Base-by-base conservation (phyloP, 441 rosid species). In the Populus hybrid region DNA sequence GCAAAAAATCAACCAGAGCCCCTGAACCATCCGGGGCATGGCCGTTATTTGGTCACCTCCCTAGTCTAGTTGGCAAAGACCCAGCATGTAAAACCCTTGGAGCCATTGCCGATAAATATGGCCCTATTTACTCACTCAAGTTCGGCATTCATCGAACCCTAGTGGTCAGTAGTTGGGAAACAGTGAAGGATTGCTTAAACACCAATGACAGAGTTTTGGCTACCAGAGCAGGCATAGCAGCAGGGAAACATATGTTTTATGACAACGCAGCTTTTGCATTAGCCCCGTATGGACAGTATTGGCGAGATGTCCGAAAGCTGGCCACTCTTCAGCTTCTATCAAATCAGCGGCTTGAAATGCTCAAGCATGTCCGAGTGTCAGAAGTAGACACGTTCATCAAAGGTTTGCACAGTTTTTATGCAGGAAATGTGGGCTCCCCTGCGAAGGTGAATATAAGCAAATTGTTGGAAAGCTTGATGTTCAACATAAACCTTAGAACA, bases 1-100 rank as follows among this genome's bases (percentile, higher is more conserved):
- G 34, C 59, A 74, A 74, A 8, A 64, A 74, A 64, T 12, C 11
- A 11, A 30, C n/a, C 23, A 34, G 18, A 1, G 80, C 79, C 28
- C 96, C 93, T 9, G 89, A 90, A 71, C 90, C 90, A 64, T 7
- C 73, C 1, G 87, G 89, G 5, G 82, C 90, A 53, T 88, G 82
- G 88, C 96, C 94, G 2, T 20, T 92, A 14, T 72, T 92, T 16
- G 96, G 93, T 10, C 96, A 90, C 81, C 85, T 92, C 46, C 91
- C 81, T 78, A 84, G 87, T 72, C 88, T 90, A 1, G 42, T 73
- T 1, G 82, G 78, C 74, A 23, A 78, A 42, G 83, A 74, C 20
- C 87, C 88, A 35, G n/a, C 85, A 28, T 85, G 82, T 67, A 85
- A 79, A 73, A 87, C 78, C 74, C 86, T 92, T 3, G 94, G 81